A percentile compares a stretch with the other conserved stretches of the same genome.
Conservation (phyloP, 495 filamentous ascomycete species). For the Opeltia flavorubescens region DNA sequence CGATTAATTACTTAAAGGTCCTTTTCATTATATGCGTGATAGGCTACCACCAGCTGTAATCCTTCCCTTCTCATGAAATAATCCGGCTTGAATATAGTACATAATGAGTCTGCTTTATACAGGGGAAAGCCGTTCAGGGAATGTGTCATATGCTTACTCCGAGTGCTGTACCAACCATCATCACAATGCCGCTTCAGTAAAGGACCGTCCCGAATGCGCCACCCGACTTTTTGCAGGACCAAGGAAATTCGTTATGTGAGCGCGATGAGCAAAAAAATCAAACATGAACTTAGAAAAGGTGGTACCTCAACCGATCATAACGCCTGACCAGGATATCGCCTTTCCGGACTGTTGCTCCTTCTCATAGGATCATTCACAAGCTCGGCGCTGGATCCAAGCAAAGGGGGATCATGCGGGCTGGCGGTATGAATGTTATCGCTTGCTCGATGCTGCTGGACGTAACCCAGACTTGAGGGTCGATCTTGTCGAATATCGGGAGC, state of each 20-base stretch:
- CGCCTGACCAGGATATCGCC: not conserved
- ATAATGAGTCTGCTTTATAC: not conserved
- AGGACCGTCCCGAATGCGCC: conserved; percentile 4
- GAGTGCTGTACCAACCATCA: not conserved
- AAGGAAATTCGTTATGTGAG: conserved; percentile 9
- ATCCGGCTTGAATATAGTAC: not conserved
- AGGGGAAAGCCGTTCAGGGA: not conserved
- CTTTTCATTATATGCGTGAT: not conserved
- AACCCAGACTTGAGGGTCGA: conserved; percentile 52
- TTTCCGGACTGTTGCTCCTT: conserved; percentile 1
- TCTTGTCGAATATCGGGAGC: conserved; percentile 29
- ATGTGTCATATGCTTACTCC: conserved; percentile 19
- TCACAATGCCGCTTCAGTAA: not conserved
- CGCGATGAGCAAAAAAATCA: not conserved
- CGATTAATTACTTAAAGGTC: too few relatives aligned
- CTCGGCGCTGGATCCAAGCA: conserved; percentile 35
- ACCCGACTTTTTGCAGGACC: conserved; percentile 2
- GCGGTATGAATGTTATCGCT: conserved; percentile 44
- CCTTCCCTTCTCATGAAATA: too few relatives aligned
- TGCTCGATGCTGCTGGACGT: conserved; percentile 55
- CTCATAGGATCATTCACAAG: conserved; percentile 21
- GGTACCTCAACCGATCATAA: conserved; percentile 10
- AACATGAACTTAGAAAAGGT: not conserved
- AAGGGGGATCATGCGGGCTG: conserved; percentile 37
- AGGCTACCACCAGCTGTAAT: too few relatives aligned